phyloP scores from a whole-genome alignment of 768 basidiomycete species.

The Leccinum sublutescens region DNA sequence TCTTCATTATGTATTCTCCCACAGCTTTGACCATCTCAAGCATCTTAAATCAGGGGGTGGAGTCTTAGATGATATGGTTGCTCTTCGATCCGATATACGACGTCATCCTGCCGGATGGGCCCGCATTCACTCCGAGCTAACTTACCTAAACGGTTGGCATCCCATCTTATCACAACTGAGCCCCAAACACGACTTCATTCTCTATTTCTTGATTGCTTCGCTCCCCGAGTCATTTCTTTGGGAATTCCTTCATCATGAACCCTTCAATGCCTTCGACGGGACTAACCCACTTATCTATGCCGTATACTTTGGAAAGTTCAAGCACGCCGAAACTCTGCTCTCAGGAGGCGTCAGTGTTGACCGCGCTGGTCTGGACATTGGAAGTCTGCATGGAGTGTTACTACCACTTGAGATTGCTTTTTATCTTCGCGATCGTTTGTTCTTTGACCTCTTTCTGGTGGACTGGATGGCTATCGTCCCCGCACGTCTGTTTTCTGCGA shows the following conservation, averaged over 20 bases:
- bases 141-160: not conserved
- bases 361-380: not conserved
- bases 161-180: not conserved
- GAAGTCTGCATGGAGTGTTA: too few species aligned
- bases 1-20: not conserved
- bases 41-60: not conserved
- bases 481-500: not conserved
- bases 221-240: not conserved
- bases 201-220: not conserved
- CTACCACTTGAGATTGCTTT: not conserved
- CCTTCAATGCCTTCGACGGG: not conserved
- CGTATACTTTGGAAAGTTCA: not conserved
- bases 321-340: not conserved
- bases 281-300: conserved; percentile 1
- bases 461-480: not conserved
- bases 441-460: not conserved
- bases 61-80: not conserved
- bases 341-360: not conserved
- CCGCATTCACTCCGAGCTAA: not conserved
- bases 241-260: not conserved
- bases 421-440: too few species aligned
- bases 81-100: not conserved
- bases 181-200: not conserved
- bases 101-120: not conserved
- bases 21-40: not conserved